These are phyloP conservation scores for Leavenworthia alabamica DNA, from an alignment of 345 rosid genomes.

Conservation along the genomic window DNA sequence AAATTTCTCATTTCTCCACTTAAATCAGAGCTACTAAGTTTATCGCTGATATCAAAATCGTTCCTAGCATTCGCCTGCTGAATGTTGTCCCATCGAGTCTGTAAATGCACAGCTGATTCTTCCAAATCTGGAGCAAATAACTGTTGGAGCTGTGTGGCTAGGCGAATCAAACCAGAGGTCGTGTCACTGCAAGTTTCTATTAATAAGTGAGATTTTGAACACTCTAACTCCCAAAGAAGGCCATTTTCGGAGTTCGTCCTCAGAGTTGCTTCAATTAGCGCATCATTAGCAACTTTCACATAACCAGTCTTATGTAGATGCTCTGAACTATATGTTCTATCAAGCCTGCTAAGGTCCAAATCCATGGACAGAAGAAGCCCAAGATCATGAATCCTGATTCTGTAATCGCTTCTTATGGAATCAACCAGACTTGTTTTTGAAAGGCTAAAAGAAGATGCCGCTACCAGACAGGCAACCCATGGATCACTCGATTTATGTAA, in stretches of 20 bases:
- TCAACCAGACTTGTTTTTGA: constrained; percentile 39
- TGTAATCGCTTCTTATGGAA: constrained; percentile 43
- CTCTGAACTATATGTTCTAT: constrained; percentile 49
- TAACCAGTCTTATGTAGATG: constrained; percentile 62
- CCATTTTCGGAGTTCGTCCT: constrained; percentile 50
- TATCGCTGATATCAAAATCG: constrained; percentile 33
- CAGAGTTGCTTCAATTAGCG: constrained; percentile 57
- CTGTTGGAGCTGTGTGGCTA: constrained; percentile 77
- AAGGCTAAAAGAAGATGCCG: constrained; percentile 73
- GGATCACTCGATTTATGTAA: constrained; percentile 34
- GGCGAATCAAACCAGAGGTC: constrained; percentile 60
- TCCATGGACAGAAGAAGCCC: constrained; percentile 76
- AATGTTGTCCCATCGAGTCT: constrained; percentile 69
- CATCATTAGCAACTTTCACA: constrained; percentile 71
- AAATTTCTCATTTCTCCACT: constrained; percentile 37
- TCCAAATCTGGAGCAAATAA: constrained; percentile 86
- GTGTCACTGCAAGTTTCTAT: constrained; percentile 87
- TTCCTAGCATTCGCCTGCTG: constrained; percentile 46
- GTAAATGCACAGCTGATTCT: constrained; percentile 78
- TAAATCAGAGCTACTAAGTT: constrained; percentile 29
- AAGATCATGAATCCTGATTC: constrained; percentile 65
- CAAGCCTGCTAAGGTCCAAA: constrained; percentile 40
- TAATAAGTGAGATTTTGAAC: constrained; percentile 53
- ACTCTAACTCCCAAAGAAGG: constrained; percentile 73
- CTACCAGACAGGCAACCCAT: constrained; percentile 68